Conservation (phyloP, 768 basidiomycete species). For the Leucogyrophana mollusca region DNA sequence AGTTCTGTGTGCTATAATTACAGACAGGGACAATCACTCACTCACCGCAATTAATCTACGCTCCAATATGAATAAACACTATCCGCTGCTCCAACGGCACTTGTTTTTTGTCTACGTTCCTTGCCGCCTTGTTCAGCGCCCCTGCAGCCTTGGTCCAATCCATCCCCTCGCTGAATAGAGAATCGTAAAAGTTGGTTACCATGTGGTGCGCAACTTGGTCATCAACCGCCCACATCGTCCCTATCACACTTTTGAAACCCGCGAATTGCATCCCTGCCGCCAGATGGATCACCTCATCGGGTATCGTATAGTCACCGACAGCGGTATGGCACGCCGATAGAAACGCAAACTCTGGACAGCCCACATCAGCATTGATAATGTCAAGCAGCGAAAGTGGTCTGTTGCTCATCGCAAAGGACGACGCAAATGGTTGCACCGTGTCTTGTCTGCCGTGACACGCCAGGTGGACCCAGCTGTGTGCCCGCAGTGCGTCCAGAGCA, state of each 20-base stretch:
- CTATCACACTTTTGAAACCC: constrained; percentile 18
- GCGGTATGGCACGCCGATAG: constrained; percentile 26
- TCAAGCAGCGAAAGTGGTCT: constrained; percentile 3
- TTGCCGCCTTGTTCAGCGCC: background rate
- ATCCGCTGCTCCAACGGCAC: constrained; percentile 5
- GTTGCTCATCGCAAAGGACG: constrained; percentile 2
- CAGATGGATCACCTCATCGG: constrained; percentile 20
- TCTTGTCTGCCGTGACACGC: constrained; percentile 15
- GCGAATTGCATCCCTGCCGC: constrained; percentile 20
- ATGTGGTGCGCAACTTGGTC: background rate
- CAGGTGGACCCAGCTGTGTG: constrained; percentile 14
- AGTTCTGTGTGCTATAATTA: too few relatives aligned
- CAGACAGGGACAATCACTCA: too few relatives aligned
- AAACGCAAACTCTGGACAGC: constrained; percentile 7
- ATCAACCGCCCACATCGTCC: constrained; percentile 17
- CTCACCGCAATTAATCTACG: too few relatives aligned
- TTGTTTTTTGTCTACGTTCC: background rate
- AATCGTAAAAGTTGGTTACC: constrained; percentile 1
- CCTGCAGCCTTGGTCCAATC: constrained; percentile 2
- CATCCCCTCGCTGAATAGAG: constrained; percentile 1
- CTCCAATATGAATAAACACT: background rate
- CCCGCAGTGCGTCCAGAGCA: background rate
- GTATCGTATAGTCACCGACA: constrained; percentile 8
- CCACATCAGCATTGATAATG: background rate
- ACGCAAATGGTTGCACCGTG: constrained; percentile 8